phyloP scores from a whole-genome alignment of 2,329 filamentous ascomycete species.

The Daldinia sp. region DNA sequence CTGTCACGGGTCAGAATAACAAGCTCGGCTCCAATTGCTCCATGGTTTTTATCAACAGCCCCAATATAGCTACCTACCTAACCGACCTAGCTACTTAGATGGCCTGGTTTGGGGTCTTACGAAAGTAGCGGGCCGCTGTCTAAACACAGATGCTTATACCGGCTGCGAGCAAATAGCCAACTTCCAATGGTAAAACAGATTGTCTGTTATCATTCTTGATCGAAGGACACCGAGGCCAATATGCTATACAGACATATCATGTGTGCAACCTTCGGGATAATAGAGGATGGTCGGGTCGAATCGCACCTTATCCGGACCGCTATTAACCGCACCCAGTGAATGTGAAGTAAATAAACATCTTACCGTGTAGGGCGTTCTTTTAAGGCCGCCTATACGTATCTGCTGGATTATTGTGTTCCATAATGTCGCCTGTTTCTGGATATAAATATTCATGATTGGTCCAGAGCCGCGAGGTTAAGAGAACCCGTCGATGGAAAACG shows the following conservation, averaged over 20 bases:
- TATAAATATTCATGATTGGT: neutral
- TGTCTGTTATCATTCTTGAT: neutral
- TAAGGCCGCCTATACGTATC: neutral
- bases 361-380: neutral
- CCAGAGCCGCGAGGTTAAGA: constrained; percentile 1
- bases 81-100: neutral
- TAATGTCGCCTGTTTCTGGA: neutral
- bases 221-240: neutral
- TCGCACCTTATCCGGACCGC: neutral
- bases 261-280: neutral
- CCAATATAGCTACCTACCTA: neutral
- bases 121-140: neutral
- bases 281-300: neutral
- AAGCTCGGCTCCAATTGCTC: constrained; percentile 18
- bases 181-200: neutral
- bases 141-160: neutral
- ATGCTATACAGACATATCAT: neutral
- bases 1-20: constrained; percentile 11
- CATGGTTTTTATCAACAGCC: constrained; percentile 1
- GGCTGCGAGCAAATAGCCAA: neutral
- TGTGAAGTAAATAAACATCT: neutral
- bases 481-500: neutral
- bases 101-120: neutral
- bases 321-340: neutral
- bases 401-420: neutral